Base-by-base conservation (phyloP, 768 basidiomycete genomes). In the Stropharia rugosoannulata region DNA sequence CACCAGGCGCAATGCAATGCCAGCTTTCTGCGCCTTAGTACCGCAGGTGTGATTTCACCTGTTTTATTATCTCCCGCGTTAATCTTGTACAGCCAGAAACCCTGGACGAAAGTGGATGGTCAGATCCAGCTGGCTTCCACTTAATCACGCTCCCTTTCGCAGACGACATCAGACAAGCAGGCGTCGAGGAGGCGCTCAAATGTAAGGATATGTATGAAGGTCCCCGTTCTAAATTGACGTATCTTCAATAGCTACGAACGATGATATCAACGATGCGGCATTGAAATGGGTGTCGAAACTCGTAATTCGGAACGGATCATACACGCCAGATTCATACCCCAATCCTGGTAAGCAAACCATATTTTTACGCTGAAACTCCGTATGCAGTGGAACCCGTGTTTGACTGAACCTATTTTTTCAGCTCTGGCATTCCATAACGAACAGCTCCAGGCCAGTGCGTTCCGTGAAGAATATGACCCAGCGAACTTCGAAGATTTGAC, bases 81-180 rank as follows among this genome's bases (percentile, higher is more conserved):
- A 58, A 27, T 39, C 41, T 42, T 41, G 19, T 48, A 13, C 59
- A 95, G 86, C 86, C 80, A 55, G 93, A 97, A 68, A 81, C 80
- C 45, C 61, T 73, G 35, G 85, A 88, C 62, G 83, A 86, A 32
- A 80, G 79, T 9, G 92, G 90, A 6, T 89, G 85, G 77, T 85
- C 82, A 49, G 86, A 90, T 40, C 93, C 97, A 35, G 85, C 91
- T 1, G 97, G 97, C 5, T 90, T 98, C 64, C 95, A 98, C 69
- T 76, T 98, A 49, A 88, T 98, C 55, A 89, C 89, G 13, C 69
- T 98, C n/a, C 95, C 96, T 0, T 99, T 90, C 67, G 89, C 91
- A 4, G 97, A 99, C 66, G 97, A 99, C 63, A 89, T 98, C 47
- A 85, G 97, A 46, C 77, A 79, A 16, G 89, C 90, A 5, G 86